Evolutionary conservation across 2,329 filamentous ascomycete genomes (phyloP), one percentile per base, ranked within the genome.

Genomic region (Hyphodiscus sp.): DNA sequence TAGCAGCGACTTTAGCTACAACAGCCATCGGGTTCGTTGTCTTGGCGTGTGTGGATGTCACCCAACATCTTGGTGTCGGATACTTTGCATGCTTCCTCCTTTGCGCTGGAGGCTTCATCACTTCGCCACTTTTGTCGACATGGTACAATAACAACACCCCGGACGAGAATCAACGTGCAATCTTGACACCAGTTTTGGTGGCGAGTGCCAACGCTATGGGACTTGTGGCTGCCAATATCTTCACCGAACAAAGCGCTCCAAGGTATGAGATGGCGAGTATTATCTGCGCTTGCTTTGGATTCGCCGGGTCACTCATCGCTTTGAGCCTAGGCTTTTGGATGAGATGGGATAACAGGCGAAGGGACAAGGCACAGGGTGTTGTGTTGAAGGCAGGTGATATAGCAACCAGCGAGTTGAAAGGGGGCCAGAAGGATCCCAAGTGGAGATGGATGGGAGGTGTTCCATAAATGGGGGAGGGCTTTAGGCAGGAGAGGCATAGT

Each of bases 21-120:
- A 89, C 87, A 0, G 87, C 91, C 64, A 77, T 79, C 47, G 89
- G 89, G 4, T 89, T 92, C 72, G 81, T 91, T 68, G 87, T 92
- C 65, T 91, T 87, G 61, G 85, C 86, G 0, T 76, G 83, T 19
- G 85, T 92, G 50, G 71, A 76, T 59, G 78, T 85, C 16, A 61
- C 75, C 11, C 54, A 69, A 6, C 67, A 79, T 13, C 68, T 81
- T 18, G 70, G 74, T 6, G 70, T 84, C 13, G 83, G 81, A 0
- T 86, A 86, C 61, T 86, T 82, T 56, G 81, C 82, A 1, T 80
- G 76, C 54, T 86, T 86, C 67, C 82, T 86, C 80, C 85, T 86
- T 81, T 83, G 80, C 8, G 85, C 63, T 63, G 65, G 66, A 9
- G 66, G 57, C 11, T 65, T 58, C 11, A 66, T 58, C 18, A 67